Conservation (phyloP, 2,329 filamentous ascomycete species). For the Cladophialophora chaetospira region DNA sequence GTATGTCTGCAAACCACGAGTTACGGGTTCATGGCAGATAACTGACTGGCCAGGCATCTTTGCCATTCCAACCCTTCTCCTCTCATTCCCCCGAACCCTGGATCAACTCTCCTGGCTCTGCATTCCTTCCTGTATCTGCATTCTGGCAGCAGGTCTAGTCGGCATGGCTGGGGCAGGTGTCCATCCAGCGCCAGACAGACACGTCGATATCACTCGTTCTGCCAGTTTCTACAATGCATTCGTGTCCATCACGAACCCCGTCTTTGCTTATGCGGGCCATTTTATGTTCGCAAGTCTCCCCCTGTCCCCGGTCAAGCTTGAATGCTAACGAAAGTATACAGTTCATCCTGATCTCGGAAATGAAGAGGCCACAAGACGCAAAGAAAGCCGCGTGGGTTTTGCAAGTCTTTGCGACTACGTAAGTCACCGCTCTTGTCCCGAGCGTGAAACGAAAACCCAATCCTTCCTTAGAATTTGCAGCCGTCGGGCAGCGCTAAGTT, state of each 20-base stretch:
- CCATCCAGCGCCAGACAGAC: slow-evolving; percentile 42
- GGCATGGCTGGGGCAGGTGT: slow-evolving; percentile 54
- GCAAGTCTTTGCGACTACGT: slow-evolving; percentile 51
- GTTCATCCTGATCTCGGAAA: slow-evolving; percentile 58
- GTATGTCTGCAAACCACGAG: slow-evolving; percentile 19
- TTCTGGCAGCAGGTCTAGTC: slow-evolving; percentile 54
- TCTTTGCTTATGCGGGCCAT: slow-evolving; percentile 56
- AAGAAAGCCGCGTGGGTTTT: slow-evolving; percentile 56
- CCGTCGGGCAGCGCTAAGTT: too few species aligned
- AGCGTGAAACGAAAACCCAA: too few species aligned
- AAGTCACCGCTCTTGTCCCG: too few species aligned
- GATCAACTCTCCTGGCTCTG: slow-evolving; percentile 53
- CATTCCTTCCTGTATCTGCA: slow-evolving; percentile 49
- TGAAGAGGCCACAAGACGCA: slow-evolving; percentile 53
- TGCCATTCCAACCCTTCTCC: slow-evolving; percentile 50
- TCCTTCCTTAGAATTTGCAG: too few species aligned
- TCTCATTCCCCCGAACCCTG: slow-evolving; percentile 53
- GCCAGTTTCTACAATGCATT: slow-evolving; percentile 50
- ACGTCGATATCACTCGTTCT: slow-evolving; percentile 43
- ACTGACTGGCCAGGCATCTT: slow-evolving; percentile 43
- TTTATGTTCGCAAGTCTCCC: too few species aligned
- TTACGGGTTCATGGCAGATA: background rate
- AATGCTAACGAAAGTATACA: too few species aligned
- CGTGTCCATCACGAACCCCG: slow-evolving; percentile 54
- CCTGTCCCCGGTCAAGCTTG: too few species aligned